These are phyloP conservation scores for Fomes fomentarius DNA, from an alignment of 1,284 basidiomycete species.

Conservation along the genomic window DNA sequence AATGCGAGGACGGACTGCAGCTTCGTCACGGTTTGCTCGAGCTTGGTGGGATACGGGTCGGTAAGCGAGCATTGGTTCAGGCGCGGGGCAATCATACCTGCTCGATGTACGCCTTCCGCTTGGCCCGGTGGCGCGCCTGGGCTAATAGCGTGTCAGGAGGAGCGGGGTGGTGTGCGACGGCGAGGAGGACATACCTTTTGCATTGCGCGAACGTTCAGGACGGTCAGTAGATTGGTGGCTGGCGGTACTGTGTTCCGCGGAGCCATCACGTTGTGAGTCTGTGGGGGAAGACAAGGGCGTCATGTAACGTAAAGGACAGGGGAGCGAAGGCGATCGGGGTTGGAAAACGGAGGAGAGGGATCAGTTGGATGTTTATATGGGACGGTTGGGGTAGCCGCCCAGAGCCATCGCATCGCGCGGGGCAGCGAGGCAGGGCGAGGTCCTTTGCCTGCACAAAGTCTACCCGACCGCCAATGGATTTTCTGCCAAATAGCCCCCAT, in stretches of 20 bases:
- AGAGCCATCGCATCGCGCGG: not conserved
- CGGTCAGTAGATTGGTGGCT: conserved; percentile 34
- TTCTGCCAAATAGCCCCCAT: conserved; percentile 6
- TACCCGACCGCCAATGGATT: conserved; percentile 2
- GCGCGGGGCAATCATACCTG: conserved; percentile 52
- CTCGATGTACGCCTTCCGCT: conserved; percentile 92
- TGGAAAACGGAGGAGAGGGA: conserved; percentile 30
- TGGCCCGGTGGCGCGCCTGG: conserved; percentile 88
- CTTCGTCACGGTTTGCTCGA: conserved; percentile 81
- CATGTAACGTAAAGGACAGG: conserved; percentile 37
- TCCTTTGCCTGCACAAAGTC: conserved; percentile 5
- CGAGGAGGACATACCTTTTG: conserved; percentile 29
- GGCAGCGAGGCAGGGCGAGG: not conserved
- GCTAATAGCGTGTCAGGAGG: conserved; percentile 45
- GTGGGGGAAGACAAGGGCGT: conserved; percentile 35
- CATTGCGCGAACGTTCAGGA: conserved; percentile 66
- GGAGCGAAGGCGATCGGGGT: conserved; percentile 35
- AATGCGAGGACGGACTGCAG: conserved; percentile 73
- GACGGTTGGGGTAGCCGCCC: conserved; percentile 27
- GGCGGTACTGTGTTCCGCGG: conserved; percentile 22
- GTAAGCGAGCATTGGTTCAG: conserved; percentile 13
- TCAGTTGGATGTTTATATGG: conserved; percentile 33
- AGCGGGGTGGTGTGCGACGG: not conserved
- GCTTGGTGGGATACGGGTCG: conserved; percentile 41
- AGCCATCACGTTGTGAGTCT: conserved; percentile 22